phyloP scores from a whole-genome alignment of 2,329 filamentous ascomycete genomes.

The Diaporthe sp. region DNA sequence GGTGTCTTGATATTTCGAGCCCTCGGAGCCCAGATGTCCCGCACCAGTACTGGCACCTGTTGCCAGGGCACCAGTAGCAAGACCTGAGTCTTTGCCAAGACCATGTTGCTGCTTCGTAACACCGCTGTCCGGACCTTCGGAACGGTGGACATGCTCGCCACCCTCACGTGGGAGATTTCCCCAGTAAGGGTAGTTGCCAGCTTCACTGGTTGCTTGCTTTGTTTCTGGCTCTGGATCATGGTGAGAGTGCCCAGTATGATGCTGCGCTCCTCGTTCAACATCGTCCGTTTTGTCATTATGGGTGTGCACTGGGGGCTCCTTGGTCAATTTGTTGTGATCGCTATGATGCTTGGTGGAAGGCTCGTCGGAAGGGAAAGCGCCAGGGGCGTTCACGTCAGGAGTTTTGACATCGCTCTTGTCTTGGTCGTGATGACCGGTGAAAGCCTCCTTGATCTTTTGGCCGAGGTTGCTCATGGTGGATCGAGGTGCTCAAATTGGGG shows the following conservation, averaged over 20 bases:
- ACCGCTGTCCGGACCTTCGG: neutral
- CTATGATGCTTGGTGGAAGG: conserved; percentile 1
- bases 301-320: neutral
- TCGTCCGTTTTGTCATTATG: neutral
- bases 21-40: neutral
- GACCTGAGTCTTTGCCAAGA: neutral
- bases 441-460: conserved; percentile 38
- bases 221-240: conserved; percentile 35
- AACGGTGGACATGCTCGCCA: neutral
- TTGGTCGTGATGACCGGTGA: conserved; percentile 25
- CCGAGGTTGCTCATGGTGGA: conserved; percentile 34
- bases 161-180: conserved; percentile 29
- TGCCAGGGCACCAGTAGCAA: conserved; percentile 20
- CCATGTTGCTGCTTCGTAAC: neutral
- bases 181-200: conserved; percentile 42
- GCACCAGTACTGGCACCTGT: conserved; percentile 1
- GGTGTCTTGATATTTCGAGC: neutral
- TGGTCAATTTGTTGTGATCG: conserved; percentile 31
- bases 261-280: conserved; percentile 15
- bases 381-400: neutral
- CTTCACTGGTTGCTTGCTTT: conserved; percentile 37
- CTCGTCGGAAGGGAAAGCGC: conserved; percentile 7
- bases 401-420: conserved; percentile 24
- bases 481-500: neutral
- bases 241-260: conserved; percentile 23